A percentile compares a stretch with the other conserved stretches of the same genome.
These are phyloP conservation scores for Viola pubescens DNA, from an alignment of 441 rosid genomes.

Conservation along the genomic window DNA sequence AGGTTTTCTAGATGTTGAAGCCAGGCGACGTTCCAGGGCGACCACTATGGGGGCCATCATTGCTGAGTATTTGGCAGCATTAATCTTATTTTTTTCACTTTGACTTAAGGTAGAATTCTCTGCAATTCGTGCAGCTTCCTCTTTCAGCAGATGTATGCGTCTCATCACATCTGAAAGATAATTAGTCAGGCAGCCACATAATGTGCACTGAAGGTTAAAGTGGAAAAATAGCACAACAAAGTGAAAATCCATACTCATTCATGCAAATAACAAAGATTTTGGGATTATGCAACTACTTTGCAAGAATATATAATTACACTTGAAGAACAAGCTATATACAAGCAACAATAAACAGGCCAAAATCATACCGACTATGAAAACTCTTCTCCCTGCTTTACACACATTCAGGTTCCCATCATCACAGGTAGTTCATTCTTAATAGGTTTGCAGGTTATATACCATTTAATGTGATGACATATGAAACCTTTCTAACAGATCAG, in stretches of 20 bases:
- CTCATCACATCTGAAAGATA: constrained; percentile 75
- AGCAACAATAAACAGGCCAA: neutral
- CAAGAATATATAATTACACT: constrained; percentile 6
- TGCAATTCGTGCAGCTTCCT: constrained; percentile 85
- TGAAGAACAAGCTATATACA: neutral
- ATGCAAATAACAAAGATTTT: neutral
- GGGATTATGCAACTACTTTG: constrained; percentile 1
- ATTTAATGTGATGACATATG: neutral
- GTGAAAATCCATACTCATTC: neutral
- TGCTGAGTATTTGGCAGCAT: constrained; percentile 92
- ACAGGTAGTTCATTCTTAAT: constrained; percentile 8
- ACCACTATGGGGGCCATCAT: constrained; percentile 98
- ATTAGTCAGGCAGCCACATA: constrained; percentile 14
- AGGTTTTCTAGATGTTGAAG: constrained; percentile 90
- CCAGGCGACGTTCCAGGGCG: constrained; percentile 93
- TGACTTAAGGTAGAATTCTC: constrained; percentile 85
- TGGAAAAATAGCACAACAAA: neutral
- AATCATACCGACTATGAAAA: neutral
- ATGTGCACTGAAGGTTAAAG: neutral
- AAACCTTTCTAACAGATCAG: constrained; percentile 3
- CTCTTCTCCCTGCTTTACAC: neutral
- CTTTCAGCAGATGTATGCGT: constrained; percentile 85
- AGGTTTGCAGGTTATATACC: constrained; percentile 11
- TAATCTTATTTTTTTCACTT: constrained; percentile 87
- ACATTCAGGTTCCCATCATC: constrained; percentile 14